Evolutionary conservation across 129 eudicot genomes (phyloP), one percentile per base, ranked within the genome.

Genomic region (Ambrosia trifida): DNA sequence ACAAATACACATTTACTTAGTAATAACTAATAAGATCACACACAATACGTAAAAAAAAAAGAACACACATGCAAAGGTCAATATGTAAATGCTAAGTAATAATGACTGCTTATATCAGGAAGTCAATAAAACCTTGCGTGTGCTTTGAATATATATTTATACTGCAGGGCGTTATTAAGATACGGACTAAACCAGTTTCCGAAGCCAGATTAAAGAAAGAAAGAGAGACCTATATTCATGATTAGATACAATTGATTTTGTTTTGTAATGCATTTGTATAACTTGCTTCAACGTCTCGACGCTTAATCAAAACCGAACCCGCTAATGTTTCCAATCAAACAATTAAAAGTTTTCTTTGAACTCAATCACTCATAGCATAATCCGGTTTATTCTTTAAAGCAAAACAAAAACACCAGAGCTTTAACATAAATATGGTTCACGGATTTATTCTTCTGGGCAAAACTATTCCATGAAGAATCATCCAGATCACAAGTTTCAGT

Each of bases 401-500:
- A 40, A 40, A 40, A 40, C 6, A 10, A 40, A 40, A 40, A 40
- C 44, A 40, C 44, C 5, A 40, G 10, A 20, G 35, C n/a, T 28
- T 54, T 20, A 10, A 54, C 12, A 54, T 54, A 19, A 18, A 53
- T 53, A 53, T 53, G 33, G 12, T 54, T 54, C 9, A 6, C 4
- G 2, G 18, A 71, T 69, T 69, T 77, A 69, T 69, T 70, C 76
- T 41, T 62, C 40, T 28, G 59, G 31, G 40, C 66, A 64, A 69
- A 40, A 24, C 30, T 61, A 69, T 70, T 70, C 77, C 69, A 47
- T 31, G n/a, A 68, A 46, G 69, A 72, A 72, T 46, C 31, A 72
- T 30, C 61, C 69, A 54, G 73, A 31, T 66, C 54, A 64, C 60
- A 66, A 66, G 54, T 67, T 18, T 36, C 69, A 76, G 73, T 44